phyloP scores from a whole-genome alignment of 768 basidiomycete species.

The Rhizopogon salebrosus region DNA sequence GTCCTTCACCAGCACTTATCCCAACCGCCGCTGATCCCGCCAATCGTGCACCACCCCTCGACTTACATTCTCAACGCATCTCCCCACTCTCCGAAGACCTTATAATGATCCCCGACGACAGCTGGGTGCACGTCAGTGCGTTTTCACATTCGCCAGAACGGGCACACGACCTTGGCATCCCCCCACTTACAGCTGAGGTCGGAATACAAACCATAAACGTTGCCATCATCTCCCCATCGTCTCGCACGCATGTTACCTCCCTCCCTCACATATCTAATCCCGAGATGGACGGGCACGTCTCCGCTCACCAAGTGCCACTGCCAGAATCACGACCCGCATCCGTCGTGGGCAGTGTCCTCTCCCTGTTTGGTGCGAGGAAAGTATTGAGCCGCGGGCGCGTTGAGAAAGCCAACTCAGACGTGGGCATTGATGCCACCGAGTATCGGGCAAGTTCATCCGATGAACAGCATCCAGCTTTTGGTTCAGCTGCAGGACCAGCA shows the following conservation, averaged over 20 bases:
- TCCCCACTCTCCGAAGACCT: constrained; percentile 6
- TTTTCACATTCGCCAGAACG: constrained; percentile 2
- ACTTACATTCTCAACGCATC: constrained; percentile 4
- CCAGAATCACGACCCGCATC: constrained; percentile 27
- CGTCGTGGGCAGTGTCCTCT: constrained; percentile 17
- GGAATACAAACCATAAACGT: constrained; percentile 13
- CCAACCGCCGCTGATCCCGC: constrained; percentile 14
- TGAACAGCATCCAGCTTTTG: constrained; percentile 3
- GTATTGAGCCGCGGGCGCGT: constrained; percentile 2
- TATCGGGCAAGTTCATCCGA: neutral
- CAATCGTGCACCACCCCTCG: neutral
- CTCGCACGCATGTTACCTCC: constrained; percentile 1
- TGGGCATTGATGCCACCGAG: constrained; percentile 13
- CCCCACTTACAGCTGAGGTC: neutral
- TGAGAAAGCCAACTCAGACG: constrained; percentile 18
- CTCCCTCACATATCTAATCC: constrained; percentile 15
- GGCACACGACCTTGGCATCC: constrained; percentile 1
- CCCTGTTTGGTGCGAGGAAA: neutral
- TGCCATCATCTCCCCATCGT: constrained; percentile 5
- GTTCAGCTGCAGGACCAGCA: constrained; percentile 3
- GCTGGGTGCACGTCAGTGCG: constrained; percentile 22
- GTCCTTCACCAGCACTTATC: constrained; percentile 25
- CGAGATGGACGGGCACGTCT: constrained; percentile 4
- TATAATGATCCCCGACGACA: constrained; percentile 21
- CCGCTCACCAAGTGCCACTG: constrained; percentile 17